These are phyloP conservation scores for Aspergillus texensis DNA, from an alignment of 2,329 filamentous ascomycete genomes.

Conservation along the genomic window DNA sequence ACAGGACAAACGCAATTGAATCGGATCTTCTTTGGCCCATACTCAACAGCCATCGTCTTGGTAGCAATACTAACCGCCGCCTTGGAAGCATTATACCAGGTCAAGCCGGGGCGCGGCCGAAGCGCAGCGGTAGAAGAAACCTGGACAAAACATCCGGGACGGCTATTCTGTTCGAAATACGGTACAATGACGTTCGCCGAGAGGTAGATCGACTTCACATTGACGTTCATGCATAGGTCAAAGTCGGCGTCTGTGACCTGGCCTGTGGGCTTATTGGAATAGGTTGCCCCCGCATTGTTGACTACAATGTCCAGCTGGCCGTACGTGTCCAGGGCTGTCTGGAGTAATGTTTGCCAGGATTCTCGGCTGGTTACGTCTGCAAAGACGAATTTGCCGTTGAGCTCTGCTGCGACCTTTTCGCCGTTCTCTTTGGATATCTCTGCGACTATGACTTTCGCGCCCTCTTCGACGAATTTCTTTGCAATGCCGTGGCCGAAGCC, in stretches of 20 bases:
- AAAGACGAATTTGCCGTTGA: constrained; percentile 24
- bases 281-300: constrained; percentile 48
- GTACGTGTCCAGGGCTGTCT: constrained; percentile 24
- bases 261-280: constrained; percentile 39
- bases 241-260: constrained; percentile 45
- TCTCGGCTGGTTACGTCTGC: constrained; percentile 28
- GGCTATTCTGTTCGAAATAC: constrained; percentile 35
- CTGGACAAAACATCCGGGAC: constrained; percentile 43
- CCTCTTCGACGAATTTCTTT: constrained; percentile 38
- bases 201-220: constrained; percentile 44
- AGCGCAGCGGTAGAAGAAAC: constrained; percentile 43
- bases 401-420: constrained; percentile 25
- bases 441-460: constrained; percentile 40
- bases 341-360: constrained; percentile 32
- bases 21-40: constrained; percentile 25
- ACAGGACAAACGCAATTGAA: constrained; percentile 31
- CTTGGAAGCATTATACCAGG: constrained; percentile 48
- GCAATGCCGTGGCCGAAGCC: constrained; percentile 42
- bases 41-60: constrained; percentile 31
- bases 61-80: constrained; percentile 40
- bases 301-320: constrained; percentile 45
- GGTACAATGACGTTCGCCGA: constrained; percentile 39
- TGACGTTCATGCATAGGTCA: constrained; percentile 43
- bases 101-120: constrained; percentile 41
- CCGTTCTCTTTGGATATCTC: constrained; percentile 37